phyloP scores from a whole-genome alignment of 129 eudicot species.

The Erigeron canadensis region DNA sequence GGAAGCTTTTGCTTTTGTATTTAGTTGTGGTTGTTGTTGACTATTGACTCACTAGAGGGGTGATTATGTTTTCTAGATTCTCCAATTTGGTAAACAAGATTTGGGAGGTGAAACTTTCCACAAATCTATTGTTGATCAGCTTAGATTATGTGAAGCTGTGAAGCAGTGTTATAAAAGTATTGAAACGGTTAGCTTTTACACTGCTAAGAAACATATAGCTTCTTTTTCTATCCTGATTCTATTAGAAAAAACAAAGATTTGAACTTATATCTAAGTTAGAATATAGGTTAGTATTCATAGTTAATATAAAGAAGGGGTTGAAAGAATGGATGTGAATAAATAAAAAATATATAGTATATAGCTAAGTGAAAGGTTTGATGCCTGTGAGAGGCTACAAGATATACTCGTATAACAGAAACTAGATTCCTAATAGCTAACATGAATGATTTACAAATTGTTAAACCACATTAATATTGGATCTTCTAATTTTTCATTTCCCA shows the following conservation, averaged over 20 bases:
- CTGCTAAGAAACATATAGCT: too few species aligned
- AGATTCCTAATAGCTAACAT: neutral
- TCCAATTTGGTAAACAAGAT: slow-evolving; percentile 30
- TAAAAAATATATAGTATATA: neutral
- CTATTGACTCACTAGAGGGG: slow-evolving; percentile 22
- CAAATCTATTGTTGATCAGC: neutral
- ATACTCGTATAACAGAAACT: neutral
- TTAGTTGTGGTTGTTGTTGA: slow-evolving; percentile 41
- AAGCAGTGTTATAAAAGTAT: neutral
- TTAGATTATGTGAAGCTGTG: neutral
- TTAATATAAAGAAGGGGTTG: too few species aligned
- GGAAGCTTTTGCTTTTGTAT: slow-evolving; percentile 9
- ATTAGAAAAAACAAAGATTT: too few species aligned
- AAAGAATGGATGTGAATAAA: neutral
- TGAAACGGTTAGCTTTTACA: neutral
- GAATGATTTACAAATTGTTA: neutral
- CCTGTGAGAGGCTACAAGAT: neutral
- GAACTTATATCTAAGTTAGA: too few species aligned
- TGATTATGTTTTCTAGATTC: slow-evolving; percentile 18
- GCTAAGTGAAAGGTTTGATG: neutral
- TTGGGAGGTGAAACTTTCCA: neutral
- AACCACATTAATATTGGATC: neutral
- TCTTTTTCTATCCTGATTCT: too few species aligned
- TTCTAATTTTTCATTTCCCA: neutral
- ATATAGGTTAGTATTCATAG: too few species aligned